phyloP scores from a whole-genome alignment of 163 green algal species.

The Prototheca cutis region DNA sequence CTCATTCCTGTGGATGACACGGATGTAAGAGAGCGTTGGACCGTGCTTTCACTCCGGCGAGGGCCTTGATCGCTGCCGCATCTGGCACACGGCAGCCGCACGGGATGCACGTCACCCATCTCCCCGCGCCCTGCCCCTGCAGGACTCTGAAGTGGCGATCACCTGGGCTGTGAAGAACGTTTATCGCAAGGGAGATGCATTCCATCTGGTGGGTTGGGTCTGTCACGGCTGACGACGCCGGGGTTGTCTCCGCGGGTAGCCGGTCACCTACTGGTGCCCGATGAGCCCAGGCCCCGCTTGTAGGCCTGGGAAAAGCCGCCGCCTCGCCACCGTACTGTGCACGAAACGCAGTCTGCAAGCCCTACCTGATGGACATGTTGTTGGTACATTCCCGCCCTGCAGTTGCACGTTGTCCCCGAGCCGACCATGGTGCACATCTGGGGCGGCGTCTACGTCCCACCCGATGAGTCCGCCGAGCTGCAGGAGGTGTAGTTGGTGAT shows the following conservation, averaged over 20 bases:
- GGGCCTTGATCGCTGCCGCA: no score
- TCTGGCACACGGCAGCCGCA: no score
- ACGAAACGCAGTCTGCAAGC: conserved; percentile 5
- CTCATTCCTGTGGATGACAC: conserved; percentile 21
- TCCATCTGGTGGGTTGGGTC: conserved; percentile 10
- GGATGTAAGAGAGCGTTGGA: conserved; percentile 6
- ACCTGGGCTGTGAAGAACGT: conserved; percentile 10
- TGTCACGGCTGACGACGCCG: no score
- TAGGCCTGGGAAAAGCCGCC: background rate
- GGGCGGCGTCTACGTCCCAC: conserved; percentile 22
- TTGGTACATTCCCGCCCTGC: no score
- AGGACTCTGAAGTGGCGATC: conserved; percentile 17
- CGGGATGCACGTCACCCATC: no score
- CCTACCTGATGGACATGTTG: no score
- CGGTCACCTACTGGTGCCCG: no score
- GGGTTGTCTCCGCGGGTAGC: no score
- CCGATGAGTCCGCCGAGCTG: conserved; percentile 25
- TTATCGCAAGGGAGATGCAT: conserved; percentile 4
- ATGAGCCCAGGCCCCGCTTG: background rate
- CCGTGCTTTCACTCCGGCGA: no score
- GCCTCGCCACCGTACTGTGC: background rate
- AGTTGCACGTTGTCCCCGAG: conserved; percentile 29
- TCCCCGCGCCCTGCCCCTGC: no score
- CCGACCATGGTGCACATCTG: conserved; percentile 32
- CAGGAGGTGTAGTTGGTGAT: no score